Base-by-base conservation (phyloP, 768 basidiomycete species). In the Phaffia australis region DNA sequence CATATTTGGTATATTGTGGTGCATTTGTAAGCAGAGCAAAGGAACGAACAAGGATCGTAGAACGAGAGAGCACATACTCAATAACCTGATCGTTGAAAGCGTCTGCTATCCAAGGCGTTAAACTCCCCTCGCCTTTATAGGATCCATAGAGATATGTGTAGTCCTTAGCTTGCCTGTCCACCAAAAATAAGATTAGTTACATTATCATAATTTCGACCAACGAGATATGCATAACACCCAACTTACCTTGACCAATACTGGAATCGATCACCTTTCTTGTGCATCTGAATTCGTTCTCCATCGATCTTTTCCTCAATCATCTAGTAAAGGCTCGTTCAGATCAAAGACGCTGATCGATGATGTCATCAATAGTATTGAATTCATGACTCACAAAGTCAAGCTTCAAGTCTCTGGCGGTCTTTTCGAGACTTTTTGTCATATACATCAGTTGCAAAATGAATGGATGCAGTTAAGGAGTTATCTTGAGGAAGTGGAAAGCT, bases 271-370 rank as follows among this genome's bases (percentile, higher is more conserved):
- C 89, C 90, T 57, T 87, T 81, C 75, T 89, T 97, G 73, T 99
- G 95, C 64, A 99, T 71, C 75, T 98, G 95, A 77, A 99, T 91
- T 46, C 95, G 80, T 75, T 99, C 95, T 1, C 95, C 95, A 71
- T 99, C 95, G 1, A 98, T 81, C 74, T 98, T 99, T 78, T 99
- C 95, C 75, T 99, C 95, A 48, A 99, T 87, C 69, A 90, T 78
- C 79, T 75, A 11, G 84, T 83, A 35, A 61, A 50, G 51, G 59
- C 27, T 4, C 56, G n/a, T 23, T 9, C 14, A 49, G 19, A 14
- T 54, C 15, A 47, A 49, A 14, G 18, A 3, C 27, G 21, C 30
- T 54, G 30, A 29, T 4, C 15, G 15, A 16, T 19, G 3, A 8
- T 25, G 15, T n/a, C 6, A 29, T 19, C 7, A 4, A 35, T 14